These are phyloP conservation scores for Lentinula guzmanii DNA, from an alignment of 768 basidiomycete species.

Conservation along the genomic window DNA sequence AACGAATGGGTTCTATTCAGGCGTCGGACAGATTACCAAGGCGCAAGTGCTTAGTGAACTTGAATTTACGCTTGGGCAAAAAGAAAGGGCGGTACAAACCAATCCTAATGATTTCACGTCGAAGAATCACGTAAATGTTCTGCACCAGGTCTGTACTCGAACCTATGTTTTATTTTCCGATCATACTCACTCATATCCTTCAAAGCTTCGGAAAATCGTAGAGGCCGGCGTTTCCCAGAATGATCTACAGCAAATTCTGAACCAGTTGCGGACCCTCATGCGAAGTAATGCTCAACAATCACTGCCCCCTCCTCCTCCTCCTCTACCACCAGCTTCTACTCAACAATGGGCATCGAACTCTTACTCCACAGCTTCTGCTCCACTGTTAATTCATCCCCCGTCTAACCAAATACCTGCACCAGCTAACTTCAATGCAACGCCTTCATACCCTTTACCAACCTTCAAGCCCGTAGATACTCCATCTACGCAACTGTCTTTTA, in stretches of 20 bases:
- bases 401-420: constrained; percentile 12
- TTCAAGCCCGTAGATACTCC: constrained; percentile 11
- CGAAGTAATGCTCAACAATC: constrained; percentile 32
- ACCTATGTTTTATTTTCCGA: background rate
- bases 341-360: constrained; percentile 10
- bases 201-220: constrained; percentile 63
- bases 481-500: background rate
- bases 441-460: constrained; percentile 8
- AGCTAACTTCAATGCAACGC: constrained; percentile 17
- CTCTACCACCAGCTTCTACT: constrained; percentile 18
- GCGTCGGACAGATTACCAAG: constrained; percentile 53
- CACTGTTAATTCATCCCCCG: constrained; percentile 10
- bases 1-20: constrained; percentile 25
- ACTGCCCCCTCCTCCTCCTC: constrained; percentile 22
- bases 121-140: constrained; percentile 67
- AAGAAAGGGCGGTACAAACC: constrained; percentile 63
- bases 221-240: constrained; percentile 77
- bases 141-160: constrained; percentile 64
- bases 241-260: constrained; percentile 71
- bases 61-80: constrained; percentile 75
- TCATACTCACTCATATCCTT: constrained; percentile 8
- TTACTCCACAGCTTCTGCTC: constrained; percentile 15
- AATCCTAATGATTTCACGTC: constrained; percentile 70
- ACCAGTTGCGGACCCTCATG: constrained; percentile 59
- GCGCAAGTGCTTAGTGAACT: constrained; percentile 79